Evolutionary conservation across 2,329 filamentous ascomycete genomes (phyloP), one percentile per base, ranked within the genome.

Genomic region (Venturiaceae sp.): DNA sequence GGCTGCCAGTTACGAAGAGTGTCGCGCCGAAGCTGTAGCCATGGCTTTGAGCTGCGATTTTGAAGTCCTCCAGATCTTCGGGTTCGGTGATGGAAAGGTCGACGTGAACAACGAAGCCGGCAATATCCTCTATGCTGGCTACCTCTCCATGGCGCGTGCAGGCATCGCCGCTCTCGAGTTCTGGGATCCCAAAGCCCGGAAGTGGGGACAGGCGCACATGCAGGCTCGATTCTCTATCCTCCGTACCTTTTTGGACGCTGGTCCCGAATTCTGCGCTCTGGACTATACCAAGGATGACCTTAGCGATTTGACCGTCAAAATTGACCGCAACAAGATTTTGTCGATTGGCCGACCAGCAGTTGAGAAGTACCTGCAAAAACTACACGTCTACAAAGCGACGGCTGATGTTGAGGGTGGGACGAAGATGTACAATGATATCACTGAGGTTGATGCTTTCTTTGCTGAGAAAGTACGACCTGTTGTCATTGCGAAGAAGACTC

Each of bases 141-240:
- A 97, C 71, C 82, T 99, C 9, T 85, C 86, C 64, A 97, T 99
- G 92, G 94, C 94, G 14, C 84, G 92, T 37, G 90, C 91, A n/a
- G 94, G 94, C 61, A 79, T 99, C 47, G 83, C 85, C 5, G 88
- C 92, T 1, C 80, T 97, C 23, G 92, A 97, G 70, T 90, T 94
- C 79, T 97, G 91, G 91, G 91, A 96, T 67, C 91, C 91, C 5
- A 92, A 92, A 75, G 85, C 82, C 65, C 80, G 85, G 64, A 96
- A 95, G 75, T 96, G 92, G 92, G 92, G 92, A 8, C 92, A 96
- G 72, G 83, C 88, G 63, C 91, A 96, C 69, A 95, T 90, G 74
- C 90, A 95, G 73, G 92, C 91, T 23, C 87, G 92, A 11, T 96
- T 91, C 75, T 89, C 87, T 55, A 96, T 96, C 66, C 77, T 96